A percentile compares a stretch with the other conserved stretches of the same genome.
Conservation (phyloP, 1,284 basidiomycete species). For the Cryptococcus neoformans region DNA sequence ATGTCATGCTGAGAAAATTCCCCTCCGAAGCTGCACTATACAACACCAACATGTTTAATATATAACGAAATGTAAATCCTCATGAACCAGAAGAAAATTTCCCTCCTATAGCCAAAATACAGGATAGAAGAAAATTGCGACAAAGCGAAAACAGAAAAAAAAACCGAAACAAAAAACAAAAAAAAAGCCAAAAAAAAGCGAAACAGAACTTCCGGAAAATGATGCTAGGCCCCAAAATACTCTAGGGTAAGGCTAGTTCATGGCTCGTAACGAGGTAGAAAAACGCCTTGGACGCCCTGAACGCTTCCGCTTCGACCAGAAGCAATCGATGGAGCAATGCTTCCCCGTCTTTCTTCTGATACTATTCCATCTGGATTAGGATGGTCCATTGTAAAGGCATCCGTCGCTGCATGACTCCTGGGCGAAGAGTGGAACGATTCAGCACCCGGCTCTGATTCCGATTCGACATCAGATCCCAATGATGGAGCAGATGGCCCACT, state of each 20-base stretch:
- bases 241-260: not conserved
- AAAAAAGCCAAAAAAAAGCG: not conserved
- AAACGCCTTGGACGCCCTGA: slow-evolving; percentile 8
- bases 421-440: not conserved
- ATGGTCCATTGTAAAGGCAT: no score
- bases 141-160: not conserved
- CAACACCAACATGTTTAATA: no score
- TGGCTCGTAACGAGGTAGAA: slow-evolving; percentile 33
- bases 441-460: not conserved
- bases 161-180: not conserved
- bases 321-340: not conserved
- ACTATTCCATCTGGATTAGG: not conserved
- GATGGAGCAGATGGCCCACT: slow-evolving; percentile 2
- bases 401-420: not conserved
- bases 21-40: no score
- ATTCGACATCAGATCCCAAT: not conserved
- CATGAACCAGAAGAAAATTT: no score
- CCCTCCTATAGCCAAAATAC: no score
- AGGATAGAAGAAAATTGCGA: no score
- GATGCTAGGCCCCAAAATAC: no score
- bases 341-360: not conserved
- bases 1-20: no score
- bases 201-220: not conserved
- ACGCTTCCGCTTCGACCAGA: not conserved
- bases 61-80: no score